Evolutionary conservation across 2,329 filamentous ascomycete genomes (phyloP), one percentile per base, ranked within the genome.

Genomic region (Epichloe scottii): DNA sequence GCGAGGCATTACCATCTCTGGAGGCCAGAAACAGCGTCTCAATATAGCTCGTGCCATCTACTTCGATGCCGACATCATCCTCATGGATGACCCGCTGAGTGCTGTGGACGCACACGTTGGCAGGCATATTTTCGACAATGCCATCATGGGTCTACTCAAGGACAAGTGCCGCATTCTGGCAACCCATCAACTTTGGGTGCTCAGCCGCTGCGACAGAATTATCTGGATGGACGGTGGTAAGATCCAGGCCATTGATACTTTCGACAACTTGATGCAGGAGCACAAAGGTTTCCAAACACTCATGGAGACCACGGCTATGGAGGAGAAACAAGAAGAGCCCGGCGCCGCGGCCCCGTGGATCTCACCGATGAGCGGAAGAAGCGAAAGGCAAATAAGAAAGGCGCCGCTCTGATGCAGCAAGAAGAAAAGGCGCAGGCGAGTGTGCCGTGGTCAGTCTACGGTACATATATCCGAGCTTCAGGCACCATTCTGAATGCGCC

Each of bases 171-270:
- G 93, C 19, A 85, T 97, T 35, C 74, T 98, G 34, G 93, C 91
- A 1, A 98, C 93, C 0, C 93, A 98, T 66, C 91, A 97, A 65
- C 79, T 97, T 14, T 93, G 94, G 73, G 90, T 97, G 5, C 77
- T 97, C 5, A 89, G 79, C 62, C 84, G 89, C 35, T 96, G 89
- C 60, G 91, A 97, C 63, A 79, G 91, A 35, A 91, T 97, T 56
- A 82, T 97, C 46, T 90, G 89, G 81, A 90, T 98, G 80, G 87
- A 96, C 51, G 81, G 83, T 15, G 93, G 93, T 43, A 81, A 76
- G 50, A 86, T 97, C 50, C 81, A 87, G 64, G 88, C 89, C 4
- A 74, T 96, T 39, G 90, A 93, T 58, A 96, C 90, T 0, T 97
- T 91, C 60, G 81, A 87, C 35, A 90, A 94, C 53, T 75, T 97